Conservation (phyloP, 1,284 basidiomycete genomes). For the Porogramme epimiltina region DNA sequence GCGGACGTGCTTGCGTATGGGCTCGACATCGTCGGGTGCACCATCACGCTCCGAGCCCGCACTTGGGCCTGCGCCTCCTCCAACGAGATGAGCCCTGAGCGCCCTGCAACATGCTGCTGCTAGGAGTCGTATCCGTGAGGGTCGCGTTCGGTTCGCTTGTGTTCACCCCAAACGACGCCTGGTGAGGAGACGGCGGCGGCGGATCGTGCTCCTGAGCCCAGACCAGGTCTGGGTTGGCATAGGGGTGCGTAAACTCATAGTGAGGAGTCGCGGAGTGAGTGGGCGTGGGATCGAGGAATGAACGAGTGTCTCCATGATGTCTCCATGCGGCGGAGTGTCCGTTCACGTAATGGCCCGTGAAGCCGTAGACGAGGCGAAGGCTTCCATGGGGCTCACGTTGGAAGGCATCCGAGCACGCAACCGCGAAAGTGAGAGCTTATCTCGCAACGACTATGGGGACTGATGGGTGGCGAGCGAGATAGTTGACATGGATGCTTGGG, state of each 20-base stretch:
- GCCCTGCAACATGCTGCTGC: constrained; percentile 42
- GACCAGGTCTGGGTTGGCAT: constrained; percentile 70
- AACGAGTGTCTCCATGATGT: constrained; percentile 23
- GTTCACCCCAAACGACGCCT: constrained; percentile 22
- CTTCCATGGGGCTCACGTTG: constrained; percentile 22
- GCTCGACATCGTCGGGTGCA: constrained; percentile 34
- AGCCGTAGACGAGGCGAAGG: constrained; percentile 20
- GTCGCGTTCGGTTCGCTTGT: constrained; percentile 56
- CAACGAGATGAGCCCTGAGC: constrained; percentile 69
- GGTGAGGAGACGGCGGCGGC: constrained; percentile 32
- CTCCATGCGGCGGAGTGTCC: constrained; percentile 25
- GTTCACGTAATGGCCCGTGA: constrained; percentile 29
- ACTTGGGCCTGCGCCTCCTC: constrained; percentile 73
- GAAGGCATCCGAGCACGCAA: constrained; percentile 35
- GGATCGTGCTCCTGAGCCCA: constrained; percentile 37
- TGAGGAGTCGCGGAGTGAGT: constrained; percentile 24
- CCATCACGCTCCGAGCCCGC: constrained; percentile 52
- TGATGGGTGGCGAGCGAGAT: constrained; percentile 41
- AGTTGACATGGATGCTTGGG: constrained; percentile 62
- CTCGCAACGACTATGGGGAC: constrained; percentile 37
- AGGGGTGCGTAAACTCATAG: constrained; percentile 54
- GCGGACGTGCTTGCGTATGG: constrained; percentile 17
- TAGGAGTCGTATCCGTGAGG: constrained; percentile 49
- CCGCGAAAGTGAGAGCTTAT: constrained; percentile 38
- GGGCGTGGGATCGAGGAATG: constrained; percentile 23